Conservation (phyloP, 2,329 filamentous ascomycete species). For the Reticulascus tulasneorum region DNA sequence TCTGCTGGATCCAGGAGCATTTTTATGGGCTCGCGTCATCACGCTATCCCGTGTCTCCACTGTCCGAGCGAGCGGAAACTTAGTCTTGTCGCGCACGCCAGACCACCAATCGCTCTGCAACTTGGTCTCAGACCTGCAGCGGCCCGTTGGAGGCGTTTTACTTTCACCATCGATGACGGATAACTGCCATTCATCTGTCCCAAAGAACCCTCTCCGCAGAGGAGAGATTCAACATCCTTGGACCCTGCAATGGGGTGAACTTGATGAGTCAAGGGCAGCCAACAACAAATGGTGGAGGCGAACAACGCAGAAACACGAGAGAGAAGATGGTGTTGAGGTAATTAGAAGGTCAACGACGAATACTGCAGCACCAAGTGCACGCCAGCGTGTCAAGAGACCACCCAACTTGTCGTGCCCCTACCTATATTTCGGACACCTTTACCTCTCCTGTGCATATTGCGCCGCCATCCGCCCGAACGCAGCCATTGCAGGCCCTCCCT, state of each 20-base stretch:
- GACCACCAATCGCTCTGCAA: neutral
- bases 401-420: conserved; percentile 1
- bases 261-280: too few relatives aligned
- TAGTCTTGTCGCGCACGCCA: neutral
- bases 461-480: conserved; percentile 9
- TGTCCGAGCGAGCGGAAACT: conserved; percentile 7
- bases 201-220: conserved; percentile 2
- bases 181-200: too few relatives aligned
- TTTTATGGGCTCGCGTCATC: conserved; percentile 17
- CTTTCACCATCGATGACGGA: too few relatives aligned
- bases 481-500: too few relatives aligned
- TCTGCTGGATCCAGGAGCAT: conserved; percentile 14
- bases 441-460: conserved; percentile 7
- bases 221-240: too few relatives aligned
- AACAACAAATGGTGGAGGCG: neutral
- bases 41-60: conserved; percentile 13
- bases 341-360: conserved; percentile 12
- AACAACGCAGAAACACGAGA: conserved; percentile 1
- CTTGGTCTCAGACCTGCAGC: conserved; percentile 9
- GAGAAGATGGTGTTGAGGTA: too few relatives aligned
- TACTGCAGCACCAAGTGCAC: conserved; percentile 10
- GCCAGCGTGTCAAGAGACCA: conserved; percentile 11
- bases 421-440: conserved; percentile 6
- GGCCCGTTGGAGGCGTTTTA: conserved; percentile 9
- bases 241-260: too few relatives aligned